Evolutionary conservation across 148 eudicot species (phyloP), one percentile per base, ranked within the genome.

Genomic region (Agrostemma githago): DNA sequence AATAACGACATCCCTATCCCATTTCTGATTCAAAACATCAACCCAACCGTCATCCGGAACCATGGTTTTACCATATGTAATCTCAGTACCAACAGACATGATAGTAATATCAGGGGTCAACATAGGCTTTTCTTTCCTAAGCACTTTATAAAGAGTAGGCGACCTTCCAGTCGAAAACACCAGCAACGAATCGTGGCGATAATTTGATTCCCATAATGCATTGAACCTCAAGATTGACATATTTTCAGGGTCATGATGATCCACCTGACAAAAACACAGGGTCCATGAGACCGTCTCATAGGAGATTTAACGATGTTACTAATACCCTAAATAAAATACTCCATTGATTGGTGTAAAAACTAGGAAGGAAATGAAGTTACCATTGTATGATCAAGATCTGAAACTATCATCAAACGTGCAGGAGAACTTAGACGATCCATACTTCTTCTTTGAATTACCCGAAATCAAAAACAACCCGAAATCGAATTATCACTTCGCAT

Each of bases 351-450:
- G 11, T 48, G 9, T 48, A 48, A 48, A 46, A 4, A 15, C 3
- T 51, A 51, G 57, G 6, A 63, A 53, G 48, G 16, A 53, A 19
- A 2, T 21, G 4, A 9, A 65, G 82, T n/a, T 39, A 89, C 92
- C 92, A 89, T 89, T 38, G 92, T 89, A 74, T 89, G 92, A 77
- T 89, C 92, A 68, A 89, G 90, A 83, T 89, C 92, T 2, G 92
- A 89, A 68, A 89, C 92, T 17, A 89, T 83, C 92, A 89, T 89
- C 42, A 89, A 77, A 51, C 87, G 88, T 0, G 92, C 88, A 54
- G 88, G 79, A 44, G 79, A 48, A 59, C 26, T 83, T 17, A 89
- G 75, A 54, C 87, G 84, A 79, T 87, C 88, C 92, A 89, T 89
- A 40, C 11, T 69, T 57, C 53, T 69, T 57, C 53, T 57, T 53